A percentile compares a stretch with the other conserved stretches of the same genome.
Evolutionary conservation across 306 rosid species (phyloP).

Genomic region (Nissolia schottii): DNA sequence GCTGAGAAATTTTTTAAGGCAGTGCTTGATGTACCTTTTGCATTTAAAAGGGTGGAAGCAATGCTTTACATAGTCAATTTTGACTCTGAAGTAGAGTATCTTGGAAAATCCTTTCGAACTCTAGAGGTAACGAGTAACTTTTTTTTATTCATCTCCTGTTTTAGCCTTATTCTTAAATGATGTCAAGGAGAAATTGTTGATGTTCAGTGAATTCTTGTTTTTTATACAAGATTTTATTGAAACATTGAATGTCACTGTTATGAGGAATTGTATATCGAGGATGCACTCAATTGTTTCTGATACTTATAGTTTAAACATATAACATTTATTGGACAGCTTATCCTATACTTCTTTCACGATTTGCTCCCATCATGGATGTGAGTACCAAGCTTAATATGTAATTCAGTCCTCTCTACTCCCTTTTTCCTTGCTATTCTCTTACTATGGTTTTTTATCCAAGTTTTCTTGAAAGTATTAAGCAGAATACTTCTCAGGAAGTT

Average conservation of each 20-base stretch:
- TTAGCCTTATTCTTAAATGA: not conserved
- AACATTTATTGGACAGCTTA: not conserved
- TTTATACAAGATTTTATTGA: not conserved
- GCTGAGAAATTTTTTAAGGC: constrained; percentile 94
- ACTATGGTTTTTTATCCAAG: not conserved
- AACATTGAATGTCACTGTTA: not conserved
- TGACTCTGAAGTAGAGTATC: constrained; percentile 85
- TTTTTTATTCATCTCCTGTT: not conserved
- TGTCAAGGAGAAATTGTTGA: not conserved
- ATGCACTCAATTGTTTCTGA: not conserved
- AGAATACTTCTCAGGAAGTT: not conserved
- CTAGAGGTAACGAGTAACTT: constrained; percentile 54
- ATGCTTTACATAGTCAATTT: constrained; percentile 90
- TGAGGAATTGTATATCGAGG: not conserved
- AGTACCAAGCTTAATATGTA: not conserved
- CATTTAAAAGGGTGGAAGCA: constrained; percentile 79
- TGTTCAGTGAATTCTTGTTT: not conserved
- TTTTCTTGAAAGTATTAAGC: not conserved
- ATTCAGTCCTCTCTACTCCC: not conserved
- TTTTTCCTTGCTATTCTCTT: not conserved
- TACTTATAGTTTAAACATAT: not conserved
- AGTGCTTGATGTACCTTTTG: constrained; percentile 79
- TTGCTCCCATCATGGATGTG: not conserved
- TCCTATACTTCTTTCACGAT: constrained; percentile 48
- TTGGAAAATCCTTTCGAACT: constrained; percentile 66